Base-by-base conservation (phyloP, 495 filamentous ascomycete genomes). In the Staphylotrichum tortipilum region DNA sequence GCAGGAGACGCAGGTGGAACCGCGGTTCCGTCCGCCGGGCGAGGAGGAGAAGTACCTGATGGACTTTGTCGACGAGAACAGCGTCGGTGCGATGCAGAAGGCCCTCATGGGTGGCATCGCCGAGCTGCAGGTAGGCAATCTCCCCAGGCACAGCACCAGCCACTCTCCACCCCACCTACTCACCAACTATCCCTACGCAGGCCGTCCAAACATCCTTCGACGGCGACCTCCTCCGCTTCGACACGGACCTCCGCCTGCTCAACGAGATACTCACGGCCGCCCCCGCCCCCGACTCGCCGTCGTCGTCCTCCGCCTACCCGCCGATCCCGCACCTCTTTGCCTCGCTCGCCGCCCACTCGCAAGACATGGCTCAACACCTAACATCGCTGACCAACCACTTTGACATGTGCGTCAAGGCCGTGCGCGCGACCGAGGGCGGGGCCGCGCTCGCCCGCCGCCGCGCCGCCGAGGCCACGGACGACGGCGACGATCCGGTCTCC, bases 371-470 rank as follows among this genome's bases (percentile, higher is more conserved):
- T 24, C 71, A 79, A 43, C 72, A 86, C 18, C 75, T 98, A 1
- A 80, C 91, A 55, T 85, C 84, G 3, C 73, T 98, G 18, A 89
- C 88, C n/a, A 74, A 74, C 12, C 94, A 98, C 67, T 97, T 94
- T 57, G 92, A 98, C 66, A 81, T 94, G 47, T 98, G 92, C 60
- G 88, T 92, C 18, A 89, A 82, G 3, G 94, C 94, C 0, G 82
- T 97, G 24, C 86, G 88, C 54, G 85, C 91, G 51, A 95, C 91
- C 2, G 90, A 97, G 70, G 92, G 90, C 21, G 89, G 89, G 18
- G 83, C 84, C 15, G 88, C 88, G 6, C 78, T 83, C 33, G 73
- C 78, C 33, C 74, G 80, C 30, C 69, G 72, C 28, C 74, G 72
- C 52, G 75, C 74, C 14, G 77, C 76, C 45, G 73, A 76, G 47